Conservation (phyloP, 768 basidiomycete species). For the Plicaturopsis crispa region DNA sequence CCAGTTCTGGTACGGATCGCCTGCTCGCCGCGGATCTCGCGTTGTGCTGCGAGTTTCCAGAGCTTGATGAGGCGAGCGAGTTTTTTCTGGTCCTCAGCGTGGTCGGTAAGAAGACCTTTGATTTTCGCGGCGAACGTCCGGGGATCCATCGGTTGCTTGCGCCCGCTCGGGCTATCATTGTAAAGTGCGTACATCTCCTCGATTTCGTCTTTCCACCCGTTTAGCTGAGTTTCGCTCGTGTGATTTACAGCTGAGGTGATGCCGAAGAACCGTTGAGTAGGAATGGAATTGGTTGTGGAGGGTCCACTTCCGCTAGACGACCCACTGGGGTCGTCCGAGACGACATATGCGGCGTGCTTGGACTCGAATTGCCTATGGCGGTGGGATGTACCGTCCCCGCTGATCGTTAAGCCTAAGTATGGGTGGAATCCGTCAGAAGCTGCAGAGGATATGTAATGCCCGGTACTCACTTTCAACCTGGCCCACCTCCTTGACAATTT, state of each 20-base stretch:
- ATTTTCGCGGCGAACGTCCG: slow-evolving; percentile 9
- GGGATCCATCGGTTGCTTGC: neutral
- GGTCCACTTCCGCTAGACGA: neutral
- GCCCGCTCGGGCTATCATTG: slow-evolving; percentile 9
- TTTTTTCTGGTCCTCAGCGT: slow-evolving; percentile 19
- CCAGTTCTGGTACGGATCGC: slow-evolving; percentile 3
- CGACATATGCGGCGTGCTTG: neutral
- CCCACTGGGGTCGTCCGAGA: neutral
- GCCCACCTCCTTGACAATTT: too few relatives aligned
- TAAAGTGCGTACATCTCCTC: slow-evolving; percentile 6
- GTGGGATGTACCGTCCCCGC: slow-evolving; percentile 2
- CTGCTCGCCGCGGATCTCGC: neutral
- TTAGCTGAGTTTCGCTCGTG: slow-evolving; percentile 17
- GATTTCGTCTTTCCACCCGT: slow-evolving; percentile 9
- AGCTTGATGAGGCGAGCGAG: slow-evolving; percentile 5
- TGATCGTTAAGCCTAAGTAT: slow-evolving; percentile 1
- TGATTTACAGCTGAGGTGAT: slow-evolving; percentile 12
- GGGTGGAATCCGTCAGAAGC: neutral
- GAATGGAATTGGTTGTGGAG: slow-evolving; percentile 11
- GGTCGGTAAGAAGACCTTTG: slow-evolving; percentile 13
- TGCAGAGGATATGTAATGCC: slow-evolving; percentile 1
- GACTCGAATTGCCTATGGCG: slow-evolving; percentile 2
- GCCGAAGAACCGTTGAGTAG: too few relatives aligned
- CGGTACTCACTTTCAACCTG: too few relatives aligned
- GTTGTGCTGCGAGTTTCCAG: slow-evolving; percentile 1